Percentiles rank a stretch among this genome's conserved stretches.
Conservation (phyloP, 192 early-diverging fungal species). For the Backusella macrospora region DNA sequence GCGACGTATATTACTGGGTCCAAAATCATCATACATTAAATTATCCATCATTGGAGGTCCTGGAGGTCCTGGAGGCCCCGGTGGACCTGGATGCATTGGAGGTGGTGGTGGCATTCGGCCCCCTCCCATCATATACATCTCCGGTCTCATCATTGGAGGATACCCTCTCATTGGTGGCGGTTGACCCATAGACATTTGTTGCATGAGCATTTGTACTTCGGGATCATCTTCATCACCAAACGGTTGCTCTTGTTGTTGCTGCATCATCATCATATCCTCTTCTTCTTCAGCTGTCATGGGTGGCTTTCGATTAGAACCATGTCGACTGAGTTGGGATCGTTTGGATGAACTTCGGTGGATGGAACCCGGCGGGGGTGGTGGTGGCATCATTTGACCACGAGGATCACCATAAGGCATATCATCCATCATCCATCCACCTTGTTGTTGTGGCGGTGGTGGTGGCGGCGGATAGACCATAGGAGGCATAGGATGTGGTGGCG, state of each 20-base stretch:
- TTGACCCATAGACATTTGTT: constrained; percentile 5
- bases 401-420: constrained; percentile 16
- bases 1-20: neutral
- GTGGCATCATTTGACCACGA: constrained; percentile 1
- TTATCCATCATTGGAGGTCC: constrained; percentile 1
- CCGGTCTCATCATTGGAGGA: constrained; percentile 5
- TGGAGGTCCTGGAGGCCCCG: neutral
- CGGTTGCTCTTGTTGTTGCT: neutral
- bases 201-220: constrained; percentile 13
- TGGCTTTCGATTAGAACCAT: neutral
- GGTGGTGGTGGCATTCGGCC: constrained; percentile 10
- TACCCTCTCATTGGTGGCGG: neutral
- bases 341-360: constrained; percentile 1
- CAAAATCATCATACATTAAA: constrained; percentile 13
- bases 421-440: constrained; percentile 17
- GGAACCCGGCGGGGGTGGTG: neutral
- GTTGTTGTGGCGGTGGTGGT: neutral
- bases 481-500: neutral
- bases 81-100: neutral
- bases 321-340: neutral
- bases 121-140: constrained; percentile 10
- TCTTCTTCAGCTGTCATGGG: neutral
- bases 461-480: neutral
- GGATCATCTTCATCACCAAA: constrained; percentile 4
- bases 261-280: neutral